phyloP scores from a whole-genome alignment of 495 filamentous ascomycete species.

The Aspergillus hancockii region DNA sequence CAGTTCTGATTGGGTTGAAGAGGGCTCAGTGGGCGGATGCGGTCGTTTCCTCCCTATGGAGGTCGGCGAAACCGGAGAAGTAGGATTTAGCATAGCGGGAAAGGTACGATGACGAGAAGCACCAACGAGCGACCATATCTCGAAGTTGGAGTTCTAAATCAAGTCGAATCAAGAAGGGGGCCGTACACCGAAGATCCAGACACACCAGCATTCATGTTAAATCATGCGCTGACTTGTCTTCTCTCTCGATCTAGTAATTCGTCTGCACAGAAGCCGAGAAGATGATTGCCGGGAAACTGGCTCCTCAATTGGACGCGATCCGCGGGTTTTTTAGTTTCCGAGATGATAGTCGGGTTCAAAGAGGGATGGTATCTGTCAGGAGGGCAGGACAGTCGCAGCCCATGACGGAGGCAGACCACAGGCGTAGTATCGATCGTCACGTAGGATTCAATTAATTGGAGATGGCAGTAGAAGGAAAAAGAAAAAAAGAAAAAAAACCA shows the following conservation, averaged over 20 bases:
- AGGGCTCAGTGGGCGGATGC: conserved; percentile 30
- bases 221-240: conserved; percentile 18
- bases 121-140: conserved; percentile 42
- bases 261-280: conserved; percentile 4
- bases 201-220: conserved; percentile 41
- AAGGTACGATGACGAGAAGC: conserved; percentile 26
- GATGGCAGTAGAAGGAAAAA: neutral
- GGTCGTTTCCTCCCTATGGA: conserved; percentile 46
- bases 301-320: conserved; percentile 15
- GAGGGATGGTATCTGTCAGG: conserved; percentile 13
- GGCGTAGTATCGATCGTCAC: neutral
- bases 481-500: conserved; percentile 4
- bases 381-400: conserved; percentile 21
- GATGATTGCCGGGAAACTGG: conserved; percentile 5
- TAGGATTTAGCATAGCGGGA: conserved; percentile 41
- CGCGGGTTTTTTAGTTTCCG: conserved; percentile 15
- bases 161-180: conserved; percentile 9
- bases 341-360: conserved; percentile 14
- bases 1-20: conserved; percentile 21
- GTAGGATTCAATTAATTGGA: conserved; percentile 1
- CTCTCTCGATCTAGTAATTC: neutral
- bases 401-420: conserved; percentile 23
- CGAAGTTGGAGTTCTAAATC: conserved; percentile 27
- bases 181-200: conserved; percentile 19
- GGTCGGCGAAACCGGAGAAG: conserved; percentile 36